Base-by-base conservation (phyloP, 441 rosid species). In the Sinapis alba region DNA sequence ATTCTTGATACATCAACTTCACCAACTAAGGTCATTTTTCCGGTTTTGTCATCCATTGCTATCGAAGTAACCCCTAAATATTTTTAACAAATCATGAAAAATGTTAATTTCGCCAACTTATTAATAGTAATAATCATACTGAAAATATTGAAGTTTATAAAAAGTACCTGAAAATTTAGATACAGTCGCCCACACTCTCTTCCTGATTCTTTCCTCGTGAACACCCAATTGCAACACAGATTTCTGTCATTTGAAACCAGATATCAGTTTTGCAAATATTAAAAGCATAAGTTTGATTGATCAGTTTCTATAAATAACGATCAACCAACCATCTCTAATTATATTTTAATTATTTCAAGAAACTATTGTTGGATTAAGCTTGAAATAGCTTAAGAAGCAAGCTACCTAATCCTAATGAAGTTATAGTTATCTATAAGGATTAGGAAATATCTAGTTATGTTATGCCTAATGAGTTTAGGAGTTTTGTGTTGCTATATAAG, bases 11-110 rank as follows among this genome's bases (percentile, higher is more conserved):
- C 68, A 76, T 87, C 97, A 3, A 85, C 59, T 19, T 64, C 81
- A 59, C 94, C 94, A 1, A 72, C 78, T 41, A 88, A 80, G 1
- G 97, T 92, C 80, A 90, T 23, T 79, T 90, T 88, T 75, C 77
- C 75, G 13, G 88, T 90, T 81, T 92, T 87, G 81, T 78, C 77
- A 53, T 88, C 90, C 70, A 87, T 57, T 6, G 82, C 11, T 1
- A 90, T 64, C 0, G 94, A 85, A 12, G 81, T 83, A 23, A 92
- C 85, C 26, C 93, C 95, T 45, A 45, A 0, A 45, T 13, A n/a
- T 45, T 45, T 45, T 45, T 45, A 45, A 15, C 53, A 50, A 38
- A 50, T 7, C 0, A 45, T 41, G 24, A 45, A 53, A 50, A 1
- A 32, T 43, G 19, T 12, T 68, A 4, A 3, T 26, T 43, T 4